phyloP scores from a whole-genome alignment of 1,139 yeast species.

The Zygosaccharomyces pseudobailii region DNA sequence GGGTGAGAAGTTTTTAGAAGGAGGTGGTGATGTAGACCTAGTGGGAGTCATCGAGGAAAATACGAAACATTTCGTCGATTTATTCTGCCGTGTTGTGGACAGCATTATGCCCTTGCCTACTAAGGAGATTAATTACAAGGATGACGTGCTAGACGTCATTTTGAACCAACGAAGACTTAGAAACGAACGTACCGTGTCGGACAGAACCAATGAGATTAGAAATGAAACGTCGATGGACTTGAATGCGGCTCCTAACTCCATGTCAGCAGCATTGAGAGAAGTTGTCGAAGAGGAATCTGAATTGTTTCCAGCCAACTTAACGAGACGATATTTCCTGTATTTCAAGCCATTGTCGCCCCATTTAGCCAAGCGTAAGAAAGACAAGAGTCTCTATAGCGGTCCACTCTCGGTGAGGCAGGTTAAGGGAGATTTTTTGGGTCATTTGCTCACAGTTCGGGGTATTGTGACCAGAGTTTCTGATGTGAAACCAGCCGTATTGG shows the following conservation, averaged over 20 bases:
- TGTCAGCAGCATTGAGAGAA: constrained; percentile 30
- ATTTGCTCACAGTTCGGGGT: constrained; percentile 84
- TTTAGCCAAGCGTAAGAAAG: constrained; percentile 21
- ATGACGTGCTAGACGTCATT: constrained; percentile 90
- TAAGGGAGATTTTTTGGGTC: constrained; percentile 79
- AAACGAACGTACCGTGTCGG: constrained; percentile 53
- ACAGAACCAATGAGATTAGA: constrained; percentile 37
- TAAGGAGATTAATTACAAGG: constrained; percentile 69
- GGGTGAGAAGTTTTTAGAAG: constrained; percentile 31
- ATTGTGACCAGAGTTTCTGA: constrained; percentile 94
- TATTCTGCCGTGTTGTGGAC: constrained; percentile 73
- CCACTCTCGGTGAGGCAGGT: constrained; percentile 86
- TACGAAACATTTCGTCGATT: constrained; percentile 72
- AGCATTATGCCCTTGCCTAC: constrained; percentile 79
- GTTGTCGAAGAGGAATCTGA: constrained; percentile 36
- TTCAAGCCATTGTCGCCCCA: constrained; percentile 65
- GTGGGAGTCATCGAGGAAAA: constrained; percentile 52
- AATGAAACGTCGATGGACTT: constrained; percentile 46
- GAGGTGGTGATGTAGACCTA: constrained; percentile 28
- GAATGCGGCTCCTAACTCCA: constrained; percentile 26
- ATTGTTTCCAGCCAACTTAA: constrained; percentile 78
- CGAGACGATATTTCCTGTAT: constrained; percentile 81
- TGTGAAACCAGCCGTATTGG: constrained; percentile 87
- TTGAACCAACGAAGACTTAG: constrained; percentile 83
- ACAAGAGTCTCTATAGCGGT: constrained; percentile 35